Conservation (phyloP, 108 stramenopile genomes). For the Cylindrotheca closterium region DNA sequence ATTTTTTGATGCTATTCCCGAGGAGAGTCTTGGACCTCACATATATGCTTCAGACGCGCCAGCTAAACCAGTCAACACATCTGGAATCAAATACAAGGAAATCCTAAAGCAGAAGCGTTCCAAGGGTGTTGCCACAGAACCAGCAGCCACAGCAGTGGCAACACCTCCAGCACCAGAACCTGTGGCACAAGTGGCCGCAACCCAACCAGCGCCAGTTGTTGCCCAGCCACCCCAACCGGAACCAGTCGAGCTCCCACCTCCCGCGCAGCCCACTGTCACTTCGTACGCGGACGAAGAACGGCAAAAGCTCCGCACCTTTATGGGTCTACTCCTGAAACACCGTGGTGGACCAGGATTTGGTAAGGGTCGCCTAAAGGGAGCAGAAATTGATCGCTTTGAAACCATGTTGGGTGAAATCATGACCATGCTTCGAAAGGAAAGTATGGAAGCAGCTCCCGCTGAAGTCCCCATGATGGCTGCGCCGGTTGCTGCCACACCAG, state of each 20-base stretch:
- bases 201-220: conserved; percentile 8
- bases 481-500: conserved; percentile 11
- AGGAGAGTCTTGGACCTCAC: conserved; percentile 38
- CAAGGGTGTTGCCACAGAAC: conserved; percentile 5
- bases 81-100: conserved; percentile 64
- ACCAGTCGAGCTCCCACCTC: conserved; percentile 4
- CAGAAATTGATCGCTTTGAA: conserved; percentile 58
- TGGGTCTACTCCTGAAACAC: conserved; percentile 82
- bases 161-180: conserved; percentile 14
- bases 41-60: conserved; percentile 7
- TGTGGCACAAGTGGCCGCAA: conserved; percentile 6
- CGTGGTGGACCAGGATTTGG: conserved; percentile 89
- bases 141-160: conserved; percentile 16
- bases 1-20: conserved; percentile 37
- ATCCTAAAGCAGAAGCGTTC: conserved; percentile 38
- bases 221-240: conserved; percentile 7
- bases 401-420: conserved; percentile 40
- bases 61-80: conserved; percentile 6
- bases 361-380: conserved; percentile 57
- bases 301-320: conserved; percentile 58
- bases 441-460: conserved; percentile 7
- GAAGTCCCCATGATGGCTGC: background rate
- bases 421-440: conserved; percentile 47
- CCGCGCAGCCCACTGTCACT: conserved; percentile 14
- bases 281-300: conserved; percentile 45